Conservation (phyloP, 2,329 filamentous ascomycete species). For the Lecanicillium sp. region DNA sequence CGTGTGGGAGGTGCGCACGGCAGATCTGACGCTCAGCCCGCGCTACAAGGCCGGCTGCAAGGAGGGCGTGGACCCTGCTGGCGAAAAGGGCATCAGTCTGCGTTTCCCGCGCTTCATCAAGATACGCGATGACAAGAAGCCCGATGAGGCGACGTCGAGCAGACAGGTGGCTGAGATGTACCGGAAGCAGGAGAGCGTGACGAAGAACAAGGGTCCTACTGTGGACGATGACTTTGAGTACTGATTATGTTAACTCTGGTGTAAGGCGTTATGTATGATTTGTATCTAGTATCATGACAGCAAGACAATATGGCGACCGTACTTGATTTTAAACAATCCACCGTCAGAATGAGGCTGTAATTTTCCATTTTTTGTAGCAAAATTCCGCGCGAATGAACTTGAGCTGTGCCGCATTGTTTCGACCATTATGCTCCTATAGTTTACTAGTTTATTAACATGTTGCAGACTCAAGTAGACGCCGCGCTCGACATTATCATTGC, state of each 20-base stretch:
- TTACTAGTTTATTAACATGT: too few species aligned
- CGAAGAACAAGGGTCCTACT: slow-evolving; percentile 75
- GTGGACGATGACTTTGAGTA: slow-evolving; percentile 99
- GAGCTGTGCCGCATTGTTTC: too few species aligned
- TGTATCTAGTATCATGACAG: too few species aligned
- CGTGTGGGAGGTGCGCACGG: slow-evolving; percentile 98
- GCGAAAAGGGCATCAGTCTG: slow-evolving; percentile 76
- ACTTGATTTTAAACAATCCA: too few species aligned
- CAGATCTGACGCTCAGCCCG: slow-evolving; percentile 87
- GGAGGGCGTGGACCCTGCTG: slow-evolving; percentile 66
- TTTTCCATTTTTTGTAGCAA: too few species aligned
- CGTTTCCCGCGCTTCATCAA: slow-evolving; percentile 93
- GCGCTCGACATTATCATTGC: slow-evolving; percentile 16
- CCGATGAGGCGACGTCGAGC: slow-evolving; percentile 79
- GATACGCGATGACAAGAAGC: slow-evolving; percentile 89
- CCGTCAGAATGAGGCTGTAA: too few species aligned
- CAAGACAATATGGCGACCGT: too few species aligned
- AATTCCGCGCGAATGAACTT: too few species aligned
- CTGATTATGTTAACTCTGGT: too few species aligned
- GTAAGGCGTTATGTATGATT: too few species aligned
- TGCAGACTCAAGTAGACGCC: slow-evolving; percentile 14
- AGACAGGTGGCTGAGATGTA: slow-evolving; percentile 96
- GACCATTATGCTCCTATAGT: too few species aligned
- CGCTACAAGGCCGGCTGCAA: slow-evolving; percentile 86
- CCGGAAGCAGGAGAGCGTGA: slow-evolving; percentile 82